Conservation (phyloP, 179 eudicot genomes). For the Spergularia azorica region DNA sequence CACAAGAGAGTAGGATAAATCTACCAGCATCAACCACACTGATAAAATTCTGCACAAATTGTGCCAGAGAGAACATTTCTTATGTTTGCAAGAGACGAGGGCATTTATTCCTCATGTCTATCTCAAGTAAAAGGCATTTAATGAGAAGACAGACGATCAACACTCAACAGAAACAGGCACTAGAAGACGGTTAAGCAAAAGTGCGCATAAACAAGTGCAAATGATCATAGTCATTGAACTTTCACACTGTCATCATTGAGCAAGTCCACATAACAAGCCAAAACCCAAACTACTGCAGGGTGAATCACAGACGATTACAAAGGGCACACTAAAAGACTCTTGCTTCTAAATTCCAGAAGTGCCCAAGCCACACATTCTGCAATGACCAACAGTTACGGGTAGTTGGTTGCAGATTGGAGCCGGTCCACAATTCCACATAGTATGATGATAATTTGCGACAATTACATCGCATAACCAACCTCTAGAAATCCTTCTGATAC, state of each 20-base stretch:
- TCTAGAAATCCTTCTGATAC: neutral
- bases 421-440: neutral
- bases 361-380: neutral
- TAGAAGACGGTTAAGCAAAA: neutral
- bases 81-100: too few species aligned
- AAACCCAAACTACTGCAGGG: neutral
- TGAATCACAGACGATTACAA: neutral
- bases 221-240: neutral
- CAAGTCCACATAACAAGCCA: neutral
- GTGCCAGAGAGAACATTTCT: neutral
- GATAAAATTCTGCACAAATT: neutral
- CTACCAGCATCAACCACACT: neutral
- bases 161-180: neutral
- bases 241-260: neutral
- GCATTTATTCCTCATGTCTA: neutral
- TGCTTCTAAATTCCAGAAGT: neutral
- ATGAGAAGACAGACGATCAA: too few species aligned
- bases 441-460: neutral
- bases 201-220: neutral
- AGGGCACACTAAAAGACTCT: neutral
- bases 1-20: neutral
- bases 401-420: neutral
- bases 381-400: neutral
- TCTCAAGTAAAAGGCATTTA: neutral
- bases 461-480: neutral